A percentile compares a stretch with the other conserved stretches of the same genome.
Conservation (phyloP, 179 eudicot species). For the Spergularia azorica region DNA sequence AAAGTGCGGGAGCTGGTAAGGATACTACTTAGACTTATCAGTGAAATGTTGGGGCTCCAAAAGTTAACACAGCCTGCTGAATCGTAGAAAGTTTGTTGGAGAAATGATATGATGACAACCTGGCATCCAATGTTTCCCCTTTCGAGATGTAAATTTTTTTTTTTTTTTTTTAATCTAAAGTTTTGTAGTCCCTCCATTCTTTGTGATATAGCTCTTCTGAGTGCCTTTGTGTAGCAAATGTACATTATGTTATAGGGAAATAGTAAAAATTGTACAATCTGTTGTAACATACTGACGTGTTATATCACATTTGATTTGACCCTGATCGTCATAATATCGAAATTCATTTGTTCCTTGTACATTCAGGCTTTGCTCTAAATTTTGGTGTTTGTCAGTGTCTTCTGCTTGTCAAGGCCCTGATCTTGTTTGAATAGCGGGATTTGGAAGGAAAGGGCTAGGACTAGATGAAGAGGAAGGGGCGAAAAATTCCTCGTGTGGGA, state of each 20-base stretch:
- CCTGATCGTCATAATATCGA: neutral
- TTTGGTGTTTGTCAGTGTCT: neutral
- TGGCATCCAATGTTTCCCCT: slow-evolving; percentile 7
- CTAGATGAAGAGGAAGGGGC: too few relatives aligned
- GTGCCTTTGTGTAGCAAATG: slow-evolving; percentile 21
- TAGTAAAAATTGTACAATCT: slow-evolving; percentile 16
- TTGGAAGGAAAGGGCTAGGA: too few relatives aligned
- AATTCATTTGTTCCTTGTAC: neutral
- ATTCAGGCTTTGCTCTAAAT: neutral
- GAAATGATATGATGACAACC: neutral
- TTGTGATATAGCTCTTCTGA: slow-evolving; percentile 32
- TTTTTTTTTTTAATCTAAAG: neutral
- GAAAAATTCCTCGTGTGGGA: too few relatives aligned
- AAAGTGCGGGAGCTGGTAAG: slow-evolving; percentile 85
- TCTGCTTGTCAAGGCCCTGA: neutral
- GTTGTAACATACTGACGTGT: slow-evolving; percentile 19
- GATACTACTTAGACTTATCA: slow-evolving; percentile 63
- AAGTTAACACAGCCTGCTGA: slow-evolving; percentile 34
- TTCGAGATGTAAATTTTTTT: slow-evolving; percentile 25
- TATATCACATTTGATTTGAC: neutral
- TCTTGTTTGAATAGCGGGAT: too few relatives aligned
- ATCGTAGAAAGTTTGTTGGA: slow-evolving; percentile 21
- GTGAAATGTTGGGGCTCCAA: slow-evolving; percentile 63
- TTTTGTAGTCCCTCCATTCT: slow-evolving; percentile 20
- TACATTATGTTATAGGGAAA: slow-evolving; percentile 29